phyloP scores from a whole-genome alignment of 2,329 filamentous ascomycete species.

The Mycosphaerella sp. region DNA sequence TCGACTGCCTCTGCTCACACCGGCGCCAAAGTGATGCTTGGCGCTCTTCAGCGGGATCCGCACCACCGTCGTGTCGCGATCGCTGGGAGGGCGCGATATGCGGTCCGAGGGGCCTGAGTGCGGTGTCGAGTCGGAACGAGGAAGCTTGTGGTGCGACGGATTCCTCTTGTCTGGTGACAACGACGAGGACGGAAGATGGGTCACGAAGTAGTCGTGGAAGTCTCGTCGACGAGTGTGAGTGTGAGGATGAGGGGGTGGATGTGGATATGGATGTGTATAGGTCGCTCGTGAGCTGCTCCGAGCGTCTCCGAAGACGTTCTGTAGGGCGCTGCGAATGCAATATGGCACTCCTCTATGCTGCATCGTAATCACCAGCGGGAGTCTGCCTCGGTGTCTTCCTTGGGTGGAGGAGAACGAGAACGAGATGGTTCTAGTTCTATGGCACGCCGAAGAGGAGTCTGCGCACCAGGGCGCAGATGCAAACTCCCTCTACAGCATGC shows the following conservation, averaged over 20 bases:
- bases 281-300: constrained; percentile 3
- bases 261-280: not conserved
- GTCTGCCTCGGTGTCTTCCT: no score
- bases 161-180: constrained; percentile 65
- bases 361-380: constrained; percentile 17
- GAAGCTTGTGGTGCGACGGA: constrained; percentile 73
- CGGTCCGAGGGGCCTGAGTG: constrained; percentile 47
- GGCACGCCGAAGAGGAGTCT: no score
- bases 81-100: constrained; percentile 29
- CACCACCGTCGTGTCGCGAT: constrained; percentile 84
- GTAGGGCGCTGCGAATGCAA: constrained; percentile 28
- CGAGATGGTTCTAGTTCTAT: no score
- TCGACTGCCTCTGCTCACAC: constrained; percentile 71
- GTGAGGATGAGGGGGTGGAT: not conserved
- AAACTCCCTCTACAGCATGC: no score
- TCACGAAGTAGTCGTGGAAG: constrained; percentile 97
- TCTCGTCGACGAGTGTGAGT: constrained; percentile 33
- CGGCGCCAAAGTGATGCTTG: constrained; percentile 90
- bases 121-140: constrained; percentile 75
- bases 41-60: constrained; percentile 88
- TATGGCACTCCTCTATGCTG: constrained; percentile 28
- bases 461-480: no score
- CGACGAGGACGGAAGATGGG: constrained; percentile 87
- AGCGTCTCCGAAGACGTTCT: constrained; percentile 23
- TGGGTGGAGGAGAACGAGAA: no score